Evolutionary conservation across 768 basidiomycete genomes (phyloP), one percentile per base, ranked within the genome.

Genomic region (Lyophyllum decastes): DNA sequence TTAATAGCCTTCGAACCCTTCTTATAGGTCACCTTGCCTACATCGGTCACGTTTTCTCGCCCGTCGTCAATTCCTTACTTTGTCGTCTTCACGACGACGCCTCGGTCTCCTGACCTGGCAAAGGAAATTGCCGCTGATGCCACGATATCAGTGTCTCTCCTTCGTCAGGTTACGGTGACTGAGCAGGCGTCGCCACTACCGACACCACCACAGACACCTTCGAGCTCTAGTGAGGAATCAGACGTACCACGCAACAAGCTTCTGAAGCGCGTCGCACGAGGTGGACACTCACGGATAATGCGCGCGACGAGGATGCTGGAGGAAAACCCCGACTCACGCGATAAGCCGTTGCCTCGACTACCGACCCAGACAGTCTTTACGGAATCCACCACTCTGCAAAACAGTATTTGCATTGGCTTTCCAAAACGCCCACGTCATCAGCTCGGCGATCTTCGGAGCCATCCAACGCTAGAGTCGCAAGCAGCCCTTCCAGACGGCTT

Each of bases 91-190:
- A 82, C 83, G 10, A 89, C 89, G 27, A 82, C 72, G 8, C 82
- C 85, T 17, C 76, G 83, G 40, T 86, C 84, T 17, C 69, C 76
- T 1, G 61, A 70, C 11, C 72, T 90, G 30, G 79, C 84, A 9
- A 80, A 78, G 57, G 88, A 90, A 65, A 88, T 90, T 34, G 84
- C 87, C 8, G 65, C 86, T 4, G 88, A 90, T 66, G 86, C 89
- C 6, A 88, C 87, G 12, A 83, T 89, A 30, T 81, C 82, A n/a
- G 82, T 89, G 11, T 84, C 84, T 0, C 76, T 91, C 24, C 67
- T 85, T 60, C 86, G 87, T 34, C 82, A 86, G 66, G 76, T 89
- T 19, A 79, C 75, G 25, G 74, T 88, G 59, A 80, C 78, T 9
- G 78, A 82, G 51, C 72, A 73, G 17, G 61, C 73, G 1, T 60